Evolutionary conservation across 2,329 filamentous ascomycete species (phyloP).

Genomic region (Botrytis squamosa): DNA sequence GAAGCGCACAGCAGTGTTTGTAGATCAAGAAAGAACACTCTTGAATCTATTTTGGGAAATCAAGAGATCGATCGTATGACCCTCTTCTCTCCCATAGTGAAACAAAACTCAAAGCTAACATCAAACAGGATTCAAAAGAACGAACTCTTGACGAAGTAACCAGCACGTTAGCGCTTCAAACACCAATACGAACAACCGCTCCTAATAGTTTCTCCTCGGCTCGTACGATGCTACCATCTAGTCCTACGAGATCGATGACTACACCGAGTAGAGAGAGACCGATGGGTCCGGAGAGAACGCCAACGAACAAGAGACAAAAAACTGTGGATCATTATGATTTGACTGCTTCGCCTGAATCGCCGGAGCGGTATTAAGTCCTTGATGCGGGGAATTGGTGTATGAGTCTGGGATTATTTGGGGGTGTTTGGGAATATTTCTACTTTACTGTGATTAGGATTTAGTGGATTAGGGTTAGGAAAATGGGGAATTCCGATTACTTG

Average conservation of each 20-base stretch:
- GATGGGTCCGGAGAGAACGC: too few relatives aligned
- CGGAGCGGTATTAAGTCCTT: neutral
- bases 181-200: neutral
- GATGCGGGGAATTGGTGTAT: neutral
- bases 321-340: neutral
- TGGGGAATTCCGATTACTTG: neutral
- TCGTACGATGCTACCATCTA: neutral
- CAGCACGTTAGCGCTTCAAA: neutral
- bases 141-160: neutral
- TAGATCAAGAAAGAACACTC: neutral
- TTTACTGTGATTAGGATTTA: neutral
- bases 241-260: neutral
- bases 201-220: neutral
- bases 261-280: neutral
- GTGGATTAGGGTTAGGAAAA: neutral
- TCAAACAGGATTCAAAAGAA: neutral
- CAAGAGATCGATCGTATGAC: neutral
- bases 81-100: neutral
- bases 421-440: neutral
- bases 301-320: neutral
- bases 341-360: neutral
- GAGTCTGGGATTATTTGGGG: neutral
- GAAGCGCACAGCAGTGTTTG: neutral
- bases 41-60: slow-evolving; percentile 10
- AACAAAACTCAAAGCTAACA: neutral